A percentile compares a stretch with the other conserved stretches of the same genome.
Conservation (phyloP, 139 green algal genomes). For the Spirogloea muscicola region DNA sequence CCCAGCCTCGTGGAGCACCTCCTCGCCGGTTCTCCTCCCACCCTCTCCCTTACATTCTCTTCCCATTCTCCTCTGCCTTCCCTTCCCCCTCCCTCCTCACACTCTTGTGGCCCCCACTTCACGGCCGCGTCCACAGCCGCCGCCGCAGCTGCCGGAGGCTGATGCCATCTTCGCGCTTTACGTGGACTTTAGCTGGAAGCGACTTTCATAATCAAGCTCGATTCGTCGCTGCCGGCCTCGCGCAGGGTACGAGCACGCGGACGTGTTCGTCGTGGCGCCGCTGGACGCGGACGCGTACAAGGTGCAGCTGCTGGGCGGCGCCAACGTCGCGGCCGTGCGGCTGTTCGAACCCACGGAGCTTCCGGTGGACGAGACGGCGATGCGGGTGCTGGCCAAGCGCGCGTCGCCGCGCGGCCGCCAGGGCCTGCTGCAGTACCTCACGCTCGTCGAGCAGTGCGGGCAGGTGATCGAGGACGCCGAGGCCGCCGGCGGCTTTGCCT, state of each 20-base stretch:
- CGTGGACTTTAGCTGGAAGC: too few relatives aligned
- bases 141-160: too few relatives aligned
- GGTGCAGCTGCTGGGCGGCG: neutral
- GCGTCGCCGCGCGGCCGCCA: constrained; percentile 8
- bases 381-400: neutral
- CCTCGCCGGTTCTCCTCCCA: neutral
- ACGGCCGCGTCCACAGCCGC: too few relatives aligned
- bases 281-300: constrained; percentile 31
- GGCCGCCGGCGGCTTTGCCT: constrained; percentile 4
- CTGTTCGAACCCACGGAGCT: constrained; percentile 6
- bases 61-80: too few relatives aligned
- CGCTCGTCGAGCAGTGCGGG: constrained; percentile 33
- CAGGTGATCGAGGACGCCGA: constrained; percentile 19
- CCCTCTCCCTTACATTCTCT: too few relatives aligned
- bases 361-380: neutral
- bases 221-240: too few relatives aligned
- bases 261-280: constrained; percentile 35
- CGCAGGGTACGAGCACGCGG: neutral
- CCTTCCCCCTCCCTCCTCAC: too few relatives aligned
- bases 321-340: neutral
- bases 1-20: constrained; percentile 26
- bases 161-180: too few relatives aligned
- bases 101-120: too few relatives aligned
- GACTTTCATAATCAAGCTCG: too few relatives aligned
- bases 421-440: constrained; percentile 43